Conservation (phyloP, 345 rosid species). For the Eucalyptus regnans region DNA sequence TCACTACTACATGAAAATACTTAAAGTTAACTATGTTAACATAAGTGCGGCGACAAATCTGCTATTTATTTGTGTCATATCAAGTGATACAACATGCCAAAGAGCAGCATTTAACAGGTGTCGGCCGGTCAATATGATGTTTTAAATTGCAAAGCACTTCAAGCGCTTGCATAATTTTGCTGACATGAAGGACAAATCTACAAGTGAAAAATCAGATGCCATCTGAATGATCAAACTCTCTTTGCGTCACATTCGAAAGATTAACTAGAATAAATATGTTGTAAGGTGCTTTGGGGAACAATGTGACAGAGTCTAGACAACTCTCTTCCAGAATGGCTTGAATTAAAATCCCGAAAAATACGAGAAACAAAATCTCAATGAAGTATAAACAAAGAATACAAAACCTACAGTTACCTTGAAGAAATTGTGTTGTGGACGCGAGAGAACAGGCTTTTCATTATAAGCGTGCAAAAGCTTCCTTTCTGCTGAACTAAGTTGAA, state of each 20-base stretch:
- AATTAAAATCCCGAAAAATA: not conserved
- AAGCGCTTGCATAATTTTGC: not conserved
- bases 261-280: not conserved
- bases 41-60: not conserved
- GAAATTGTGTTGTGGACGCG: conserved; percentile 81
- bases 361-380: not conserved
- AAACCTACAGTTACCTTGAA: conserved; percentile 25
- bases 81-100: not conserved
- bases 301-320: not conserved
- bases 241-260: not conserved
- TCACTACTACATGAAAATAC: not conserved
- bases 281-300: not conserved
- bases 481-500: conserved; percentile 53
- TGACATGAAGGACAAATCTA: not conserved
- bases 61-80: not conserved
- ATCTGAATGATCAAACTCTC: not conserved
- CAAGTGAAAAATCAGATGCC: not conserved
- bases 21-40: not conserved
- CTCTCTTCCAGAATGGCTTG: not conserved
- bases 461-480: conserved; percentile 67
- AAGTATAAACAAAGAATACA: not conserved
- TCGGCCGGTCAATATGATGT: not conserved
- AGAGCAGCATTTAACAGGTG: not conserved
- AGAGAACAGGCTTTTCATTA: conserved; percentile 67
- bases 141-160: not conserved